Conservation (phyloP, 164 flowering plant species). For the Piper betle region DNA sequence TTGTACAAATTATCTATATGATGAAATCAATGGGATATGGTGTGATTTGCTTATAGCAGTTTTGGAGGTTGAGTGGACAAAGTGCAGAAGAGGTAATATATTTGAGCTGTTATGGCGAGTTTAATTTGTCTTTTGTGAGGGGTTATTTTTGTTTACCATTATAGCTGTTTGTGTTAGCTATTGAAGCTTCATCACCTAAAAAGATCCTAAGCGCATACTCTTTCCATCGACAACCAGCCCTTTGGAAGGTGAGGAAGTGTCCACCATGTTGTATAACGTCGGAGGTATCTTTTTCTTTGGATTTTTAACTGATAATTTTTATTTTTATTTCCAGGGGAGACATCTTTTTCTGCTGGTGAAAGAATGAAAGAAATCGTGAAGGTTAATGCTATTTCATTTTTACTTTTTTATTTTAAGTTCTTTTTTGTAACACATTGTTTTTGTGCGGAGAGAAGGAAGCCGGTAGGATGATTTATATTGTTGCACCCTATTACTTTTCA, state of each 20-base stretch:
- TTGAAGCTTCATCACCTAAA: slow-evolving; percentile 78
- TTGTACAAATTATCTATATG: slow-evolving; percentile 29
- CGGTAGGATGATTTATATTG: too few species aligned
- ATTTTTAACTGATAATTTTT: too few species aligned
- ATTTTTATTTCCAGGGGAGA: slow-evolving; percentile 24
- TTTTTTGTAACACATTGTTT: too few species aligned
- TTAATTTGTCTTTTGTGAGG: neutral
- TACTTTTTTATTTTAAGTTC: neutral
- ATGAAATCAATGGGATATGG: slow-evolving; percentile 70
- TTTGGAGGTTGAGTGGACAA: slow-evolving; percentile 79
- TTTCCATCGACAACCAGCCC: slow-evolving; percentile 27
- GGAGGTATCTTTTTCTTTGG: neutral
- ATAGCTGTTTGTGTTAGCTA: slow-evolving; percentile 39
- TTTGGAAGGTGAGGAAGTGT: slow-evolving; percentile 40
- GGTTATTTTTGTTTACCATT: slow-evolving; percentile 1
- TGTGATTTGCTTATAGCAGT: slow-evolving; percentile 54
- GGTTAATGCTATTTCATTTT: slow-evolving; percentile 26
- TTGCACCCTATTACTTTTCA: too few species aligned
- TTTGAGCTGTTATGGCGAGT: slow-evolving; percentile 2
- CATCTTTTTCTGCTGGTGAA: slow-evolving; percentile 67
- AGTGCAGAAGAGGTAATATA: slow-evolving; percentile 78
- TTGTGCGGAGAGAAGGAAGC: too few species aligned
- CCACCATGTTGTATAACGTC: neutral
- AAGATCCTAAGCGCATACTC: slow-evolving; percentile 64
- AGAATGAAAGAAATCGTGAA: slow-evolving; percentile 72